Evolutionary conservation across 108 stramenopile genomes (phyloP), one percentile per base, ranked within the genome.

Genomic region (Cyclostephanos tholiformis): DNA sequence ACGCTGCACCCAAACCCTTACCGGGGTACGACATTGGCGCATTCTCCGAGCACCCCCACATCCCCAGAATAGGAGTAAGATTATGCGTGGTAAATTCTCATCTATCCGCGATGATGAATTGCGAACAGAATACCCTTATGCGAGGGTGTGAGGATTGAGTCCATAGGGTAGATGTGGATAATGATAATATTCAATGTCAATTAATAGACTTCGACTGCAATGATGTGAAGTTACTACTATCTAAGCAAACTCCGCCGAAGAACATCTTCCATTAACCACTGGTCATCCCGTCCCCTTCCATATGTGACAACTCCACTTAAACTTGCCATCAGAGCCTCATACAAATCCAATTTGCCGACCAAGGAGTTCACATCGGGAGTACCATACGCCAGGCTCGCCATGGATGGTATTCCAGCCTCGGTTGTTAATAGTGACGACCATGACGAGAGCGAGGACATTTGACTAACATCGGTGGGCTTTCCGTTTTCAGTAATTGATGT

Each of bases 351-450:
- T 25, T 57, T 59, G 20, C 69, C 59, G 29, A 75, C 53, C 65
- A 82, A 35, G 0, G 74, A 20, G 29, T 71, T 62, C 65, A 75
- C 29, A 63, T 75, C 70, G 14, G 80, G 80, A 67, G 80, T 82
- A 25, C 80, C 80, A 60, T 60, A 82, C 58, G 80, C 80, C 74
- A 82, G 67, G 61, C 74, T 82, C 38, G 80, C 74, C 80, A 82
- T 82, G 32, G 80, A 62, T 41, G 80, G 80, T 44, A 75, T 70
- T 19, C 70, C 74, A 23, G 74, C 70, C 17, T 75, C 59, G 20
- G 19, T 22, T 27, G 80, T 32, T 22, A 67, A 67, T 53, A 52
- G 39, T 16, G 69, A 63, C 36, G 74, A 68, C 80, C 80, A 81
- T 2, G 65, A 67, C 14, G 70, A 55, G 19, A 75, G 59, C 20